Evolutionary conservation across 768 basidiomycete genomes (phyloP), one percentile per base, ranked within the genome.

Genomic region (Phanerodontia chrysosporium): DNA sequence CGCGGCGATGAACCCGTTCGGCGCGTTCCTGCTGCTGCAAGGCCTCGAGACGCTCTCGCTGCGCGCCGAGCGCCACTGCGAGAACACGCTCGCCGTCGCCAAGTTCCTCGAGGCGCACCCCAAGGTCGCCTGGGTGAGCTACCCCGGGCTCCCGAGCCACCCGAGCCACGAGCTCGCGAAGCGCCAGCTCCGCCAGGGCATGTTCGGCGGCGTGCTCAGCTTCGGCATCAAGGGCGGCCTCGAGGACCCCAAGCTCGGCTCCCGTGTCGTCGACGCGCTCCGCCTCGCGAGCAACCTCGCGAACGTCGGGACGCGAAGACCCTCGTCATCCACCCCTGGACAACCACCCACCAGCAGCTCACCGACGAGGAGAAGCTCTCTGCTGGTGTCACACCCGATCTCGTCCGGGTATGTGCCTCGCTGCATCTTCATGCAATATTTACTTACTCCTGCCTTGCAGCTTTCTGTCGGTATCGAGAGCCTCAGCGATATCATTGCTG

Each of bases 301-400:
- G 13, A 90, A 90, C 65, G 85, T 89, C 24, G 82, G 84, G 86
- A 87, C 59, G 84, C 86, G 21, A 90, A 92, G 73, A 90, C 86
- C 5, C 80, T 92, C 14, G 86, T 89, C 42, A 89, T 92, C 59
- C 87, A 90, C 66, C 89, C 90, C 1, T 86, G 85, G 6, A 80
- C 82, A 22, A 91, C 91, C 22, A 92, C 90, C 0, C 90, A 93
- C 66, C 76, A 83, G 39, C 89, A 91, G 70, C 75, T 91, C 49
- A 78, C 76, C 0, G 73, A 72, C n/a, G 82, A 78, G 57, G 90
- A 92, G 67, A 84, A 84, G 65, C 59, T 77, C 12, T 72, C 77
- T 8, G 78, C 84, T 21, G 90, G 90, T 9, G 88, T 91, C 12
- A 85, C 86, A 1, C 82, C 84, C 0, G 90, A 92, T 70, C 74